Percentiles rank a stretch among this genome's conserved stretches.
Conservation (phyloP, 352 stramenopile species). For the Globisporangium paroecandrum region DNA sequence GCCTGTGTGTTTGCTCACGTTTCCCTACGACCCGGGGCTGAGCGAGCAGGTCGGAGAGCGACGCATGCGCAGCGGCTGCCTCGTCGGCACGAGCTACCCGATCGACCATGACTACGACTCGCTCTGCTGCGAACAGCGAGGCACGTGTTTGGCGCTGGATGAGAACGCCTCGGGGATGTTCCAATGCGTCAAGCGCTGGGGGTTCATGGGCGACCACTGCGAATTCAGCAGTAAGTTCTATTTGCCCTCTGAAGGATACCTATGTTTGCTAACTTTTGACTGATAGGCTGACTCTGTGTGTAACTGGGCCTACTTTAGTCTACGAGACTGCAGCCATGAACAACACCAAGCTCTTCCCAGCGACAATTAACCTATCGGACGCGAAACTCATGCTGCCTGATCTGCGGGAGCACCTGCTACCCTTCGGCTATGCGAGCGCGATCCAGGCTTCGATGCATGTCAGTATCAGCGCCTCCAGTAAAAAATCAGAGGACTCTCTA, state of each 20-base stretch:
- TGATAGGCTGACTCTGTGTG: neutral
- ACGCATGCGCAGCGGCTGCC: constrained; percentile 51
- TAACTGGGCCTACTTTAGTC: constrained; percentile 47
- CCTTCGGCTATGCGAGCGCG: constrained; percentile 36
- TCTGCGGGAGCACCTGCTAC: constrained; percentile 37
- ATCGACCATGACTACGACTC: constrained; percentile 72
- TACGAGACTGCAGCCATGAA: constrained; percentile 52
- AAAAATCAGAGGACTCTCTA: constrained; percentile 8
- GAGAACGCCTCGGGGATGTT: constrained; percentile 65
- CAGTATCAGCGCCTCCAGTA: neutral
- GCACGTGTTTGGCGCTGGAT: constrained; percentile 35
- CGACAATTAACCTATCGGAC: constrained; percentile 27
- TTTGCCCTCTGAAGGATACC: neutral
- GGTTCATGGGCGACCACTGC: constrained; percentile 65
- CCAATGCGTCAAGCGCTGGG: constrained; percentile 61
- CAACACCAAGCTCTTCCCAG: constrained; percentile 44
- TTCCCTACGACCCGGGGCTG: constrained; percentile 55
- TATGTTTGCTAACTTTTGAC: neutral
- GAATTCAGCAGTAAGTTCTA: constrained; percentile 47
- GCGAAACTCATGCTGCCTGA: constrained; percentile 42
- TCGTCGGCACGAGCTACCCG: constrained; percentile 62
- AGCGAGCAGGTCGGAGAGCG: constrained; percentile 58
- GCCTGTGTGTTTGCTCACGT: constrained; percentile 41
- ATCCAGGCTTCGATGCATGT: constrained; percentile 14
- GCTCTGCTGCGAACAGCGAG: constrained; percentile 65